Percentiles rank a stretch among this genome's conserved stretches.
These are phyloP conservation scores for Erodium texanum DNA, from an alignment of 441 rosid genomes.

Conservation along the genomic window DNA sequence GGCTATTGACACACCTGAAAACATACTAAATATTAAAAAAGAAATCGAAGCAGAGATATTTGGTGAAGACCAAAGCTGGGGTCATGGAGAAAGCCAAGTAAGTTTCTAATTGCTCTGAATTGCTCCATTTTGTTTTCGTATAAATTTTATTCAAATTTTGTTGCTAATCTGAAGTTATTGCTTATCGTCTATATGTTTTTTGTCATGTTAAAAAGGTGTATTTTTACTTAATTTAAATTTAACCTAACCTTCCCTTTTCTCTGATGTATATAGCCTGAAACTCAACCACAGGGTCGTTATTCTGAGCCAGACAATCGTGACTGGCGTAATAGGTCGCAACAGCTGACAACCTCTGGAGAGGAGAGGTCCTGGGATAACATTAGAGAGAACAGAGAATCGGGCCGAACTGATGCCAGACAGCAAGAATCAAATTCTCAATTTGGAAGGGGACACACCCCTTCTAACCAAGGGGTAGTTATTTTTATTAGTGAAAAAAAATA, in stretches of 20 bases:
- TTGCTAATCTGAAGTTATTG: neutral
- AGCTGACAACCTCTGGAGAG: constrained; percentile 46
- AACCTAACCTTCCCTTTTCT: neutral
- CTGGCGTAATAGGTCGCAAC: constrained; percentile 72
- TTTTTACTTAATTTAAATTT: neutral
- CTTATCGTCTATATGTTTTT: neutral
- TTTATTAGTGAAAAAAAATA: neutral
- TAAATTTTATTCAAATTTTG: neutral
- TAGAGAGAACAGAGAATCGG: constrained; percentile 42
- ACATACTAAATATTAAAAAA: constrained; percentile 55
- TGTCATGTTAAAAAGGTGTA: neutral
- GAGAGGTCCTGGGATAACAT: constrained; percentile 59
- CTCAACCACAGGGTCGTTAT: constrained; percentile 50
- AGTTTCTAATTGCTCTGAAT: constrained; percentile 22
- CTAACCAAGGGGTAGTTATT: constrained; percentile 47
- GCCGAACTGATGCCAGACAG: constrained; percentile 36
- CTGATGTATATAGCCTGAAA: constrained; percentile 29
- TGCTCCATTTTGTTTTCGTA: neutral
- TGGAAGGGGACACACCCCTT: constrained; percentile 31
- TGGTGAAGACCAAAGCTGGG: constrained; percentile 76
- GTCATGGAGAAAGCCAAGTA: constrained; percentile 54
- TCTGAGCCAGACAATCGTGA: constrained; percentile 83
- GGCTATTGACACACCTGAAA: constrained; percentile 54
- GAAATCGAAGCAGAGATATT: constrained; percentile 65
- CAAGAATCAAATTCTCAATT: constrained; percentile 39